Evolutionary conservation across 495 filamentous ascomycete genomes (phyloP), one percentile per base, ranked within the genome.

Genomic region (Xylaria venustula): DNA sequence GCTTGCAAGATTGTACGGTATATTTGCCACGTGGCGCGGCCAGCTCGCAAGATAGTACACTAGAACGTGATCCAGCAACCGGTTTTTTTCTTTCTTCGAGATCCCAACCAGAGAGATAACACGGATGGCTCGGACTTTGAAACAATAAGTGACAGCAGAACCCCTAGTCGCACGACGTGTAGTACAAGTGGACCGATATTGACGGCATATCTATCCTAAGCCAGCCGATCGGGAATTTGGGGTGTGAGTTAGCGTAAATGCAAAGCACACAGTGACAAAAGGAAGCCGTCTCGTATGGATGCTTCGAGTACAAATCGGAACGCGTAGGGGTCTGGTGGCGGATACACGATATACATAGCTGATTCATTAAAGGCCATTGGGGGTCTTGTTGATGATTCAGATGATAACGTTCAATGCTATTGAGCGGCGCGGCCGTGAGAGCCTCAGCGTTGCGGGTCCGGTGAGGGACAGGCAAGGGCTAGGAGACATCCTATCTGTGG

Each of bases 41-140:
- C 45, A n/a, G 53, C 3, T 22, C 25, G 37, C 32, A 23, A 45
- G n/a, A 26, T 23, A 37, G 32, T 23, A 30, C n/a, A 36, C 25
- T 23, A 54, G 36, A 28, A 53, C 48, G 22, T 54, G 23, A 40
- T 42, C 51, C 8, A 14, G 51, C 25, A 54, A 26, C 12, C n/a
- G n/a, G n/a, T n/a, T n/a, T n/a, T n/a, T n/a, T n/a, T n/a, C n/a
- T 4, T 45, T 20, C 30, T 30, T 32, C 25, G 11, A 5, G 17
- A 17, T 30, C 22, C 14, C 28, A 54, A 54, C 22, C 36, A 55
- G 22, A 55, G 17, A n/a, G 40, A 45, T 23, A 45, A 3, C n/a
- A 45, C 40, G 40, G 53, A 55, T 55, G 53, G 41, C 17, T 55
- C 53, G 37, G 53, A 23, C 17, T 25, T 55, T 11, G 14, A 40